Evolutionary conservation across 805 yeast genomes (phyloP), one percentile per base, ranked within the genome.

Genomic region (Saturnispora sekii): DNA sequence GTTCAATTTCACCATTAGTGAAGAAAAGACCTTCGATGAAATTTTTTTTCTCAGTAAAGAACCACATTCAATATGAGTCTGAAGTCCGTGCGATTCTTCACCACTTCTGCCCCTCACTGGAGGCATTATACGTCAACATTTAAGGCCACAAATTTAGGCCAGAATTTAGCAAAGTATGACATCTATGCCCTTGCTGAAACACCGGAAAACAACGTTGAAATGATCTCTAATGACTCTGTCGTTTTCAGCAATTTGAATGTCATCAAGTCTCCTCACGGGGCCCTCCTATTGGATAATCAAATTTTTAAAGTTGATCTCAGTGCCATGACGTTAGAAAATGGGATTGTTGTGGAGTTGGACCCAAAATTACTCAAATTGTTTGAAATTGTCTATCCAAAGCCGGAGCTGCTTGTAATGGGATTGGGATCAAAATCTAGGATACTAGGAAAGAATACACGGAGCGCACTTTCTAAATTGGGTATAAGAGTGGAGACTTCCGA

Each of bases 331-430:
- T 16, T 56, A 7, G 33, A 55, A 44, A 51, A 53, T 32, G 60
- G 67, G 15, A 54, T 61, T n/a, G 74, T 77, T 1, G 70, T 72
- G 46, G 74, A 74, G 38, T 56, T 65, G 8, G 43, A 50, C 18
- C 40, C 49, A 4, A 67, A 67, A 11, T 57, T 81, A 4, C 69
- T 81, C 45, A 70, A 68, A 15, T 63, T 77, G 6, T 70, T 84
- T 43, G 67, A 67, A 16, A 63, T 76, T 5, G 60, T 81, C 1
- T 77, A 79, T 58, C 95, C 95, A 3, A 78, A 79, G 55, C 95
- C 95, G 0, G 94, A 85, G 55, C 66, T 85, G 38, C 53, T 83
- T 40, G 79, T 84, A 7, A 62, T 84, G 14, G 95, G 95, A 1
- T 63, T 83, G 18, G 95, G 95, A 0, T 66, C 67, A 47, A 68